Base-by-base conservation (phyloP, 75 land plant genomes). In the Pinus tabuliformis region DNA sequence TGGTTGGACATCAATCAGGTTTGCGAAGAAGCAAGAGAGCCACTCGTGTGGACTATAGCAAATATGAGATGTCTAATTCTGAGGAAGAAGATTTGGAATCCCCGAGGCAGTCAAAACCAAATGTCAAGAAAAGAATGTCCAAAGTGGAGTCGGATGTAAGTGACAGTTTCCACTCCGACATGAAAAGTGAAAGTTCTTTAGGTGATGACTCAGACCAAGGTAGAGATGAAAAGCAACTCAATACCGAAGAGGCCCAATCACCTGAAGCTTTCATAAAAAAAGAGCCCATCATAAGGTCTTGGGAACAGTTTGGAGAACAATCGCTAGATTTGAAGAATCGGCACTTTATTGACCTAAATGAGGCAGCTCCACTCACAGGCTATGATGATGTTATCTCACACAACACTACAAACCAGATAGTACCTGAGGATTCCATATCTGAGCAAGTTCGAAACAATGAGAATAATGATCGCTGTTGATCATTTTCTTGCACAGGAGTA, bases 11-110 rank as follows among this genome's bases (percentile, higher is more conserved):
- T n/a, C 86, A 91, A 66, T 72, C 86, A 15, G 98, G 93, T 58
- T 85, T 88, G 15, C 87, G 93, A 57, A 84, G 99, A 7, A 97
- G 97, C 78, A 88, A 88, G 68, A 89, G 98, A 77, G 80, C 95
- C 26, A 89, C 86, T 16, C 74, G 74, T 26, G 85, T 93, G 5
- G 82, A 90, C 75, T 89, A 92, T 64, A 76, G 88, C 20, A 83
- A 90, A 28, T 89, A 85, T 75, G 99, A 89, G n/a, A 21, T 87
- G 18, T 91, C 92, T 28, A 98, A 94, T 20, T 84, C 85, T 3
- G 98, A 92, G 42, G 83, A 73, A 73, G 74, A 73, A 52, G 26
- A 24, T 56, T 73, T 56, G 26, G 91, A 91, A 36, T 77, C 77
- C 12, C 26, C 20, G 45, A 84, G 81, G 73, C 68, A 73, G 5